Evolutionary conservation across 345 rosid species (phyloP).

Genomic region (Corchorus capsularis): DNA sequence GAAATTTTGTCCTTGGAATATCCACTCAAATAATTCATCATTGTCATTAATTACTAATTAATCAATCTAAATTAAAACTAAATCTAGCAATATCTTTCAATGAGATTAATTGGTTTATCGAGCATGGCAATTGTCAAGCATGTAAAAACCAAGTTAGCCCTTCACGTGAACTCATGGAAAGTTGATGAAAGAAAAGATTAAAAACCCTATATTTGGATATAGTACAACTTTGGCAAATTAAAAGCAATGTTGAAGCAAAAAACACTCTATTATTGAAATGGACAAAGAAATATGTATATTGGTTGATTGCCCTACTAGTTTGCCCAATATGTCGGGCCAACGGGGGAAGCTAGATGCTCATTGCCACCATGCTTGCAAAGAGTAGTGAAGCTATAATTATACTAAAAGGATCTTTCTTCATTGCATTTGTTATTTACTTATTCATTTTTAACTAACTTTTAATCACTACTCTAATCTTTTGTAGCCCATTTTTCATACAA

Average conservation of each 20-base stretch:
- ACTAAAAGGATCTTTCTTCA: not conserved
- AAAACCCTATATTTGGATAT: not conserved
- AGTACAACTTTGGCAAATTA: not conserved
- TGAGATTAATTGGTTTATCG: not conserved
- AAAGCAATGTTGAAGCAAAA: not conserved
- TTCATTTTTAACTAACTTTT: constrained; percentile 3
- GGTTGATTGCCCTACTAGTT: constrained; percentile 22
- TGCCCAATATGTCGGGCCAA: constrained; percentile 25
- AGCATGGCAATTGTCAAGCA: not conserved
- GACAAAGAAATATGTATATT: constrained; percentile 24
- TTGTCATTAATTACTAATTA: no score
- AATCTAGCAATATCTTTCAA: not conserved
- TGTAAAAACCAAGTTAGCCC: no score
- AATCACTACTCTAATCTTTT: constrained; percentile 1
- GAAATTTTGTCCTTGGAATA: no score
- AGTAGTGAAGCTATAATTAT: not conserved
- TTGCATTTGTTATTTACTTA: constrained; percentile 5
- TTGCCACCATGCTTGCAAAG: constrained; percentile 4
- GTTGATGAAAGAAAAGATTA: no score
- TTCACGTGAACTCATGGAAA: no score
- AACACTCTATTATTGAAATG: constrained; percentile 33
- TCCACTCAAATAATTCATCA: no score
- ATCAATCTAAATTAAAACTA: not conserved
- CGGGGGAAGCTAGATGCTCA: constrained; percentile 18
- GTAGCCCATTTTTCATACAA: constrained; percentile 33